Evolutionary conservation across 2,329 filamentous ascomycete genomes (phyloP).

Genomic region (Diaporthe nobilis): DNA sequence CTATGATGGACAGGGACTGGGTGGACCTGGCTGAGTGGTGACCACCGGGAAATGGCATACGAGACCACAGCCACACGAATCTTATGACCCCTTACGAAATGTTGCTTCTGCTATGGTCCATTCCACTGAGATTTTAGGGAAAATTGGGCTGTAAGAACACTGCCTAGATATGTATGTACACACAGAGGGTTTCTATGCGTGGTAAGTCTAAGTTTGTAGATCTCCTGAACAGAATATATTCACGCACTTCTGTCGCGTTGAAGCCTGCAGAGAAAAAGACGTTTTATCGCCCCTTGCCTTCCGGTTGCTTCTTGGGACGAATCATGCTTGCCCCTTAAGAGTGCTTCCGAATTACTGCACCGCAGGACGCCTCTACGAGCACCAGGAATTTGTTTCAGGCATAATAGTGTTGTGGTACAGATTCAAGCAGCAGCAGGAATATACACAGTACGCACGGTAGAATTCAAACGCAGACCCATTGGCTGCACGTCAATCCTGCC

Average conservation of each 20-base stretch:
- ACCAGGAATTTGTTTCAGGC: background rate
- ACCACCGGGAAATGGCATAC: background rate
- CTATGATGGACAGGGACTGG: constrained; percentile 58
- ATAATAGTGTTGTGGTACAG: background rate
- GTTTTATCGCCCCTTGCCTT: background rate
- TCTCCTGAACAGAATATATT: background rate
- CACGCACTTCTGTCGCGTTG: background rate
- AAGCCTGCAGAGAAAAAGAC: no score
- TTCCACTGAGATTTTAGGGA: background rate
- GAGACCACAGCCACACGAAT: background rate
- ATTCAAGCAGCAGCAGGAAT: background rate
- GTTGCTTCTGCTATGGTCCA: background rate
- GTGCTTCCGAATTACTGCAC: background rate
- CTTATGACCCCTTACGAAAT: background rate
- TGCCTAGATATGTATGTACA: constrained; percentile 30
- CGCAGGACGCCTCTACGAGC: background rate
- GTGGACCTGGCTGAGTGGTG: constrained; percentile 46
- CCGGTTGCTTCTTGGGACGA: background rate
- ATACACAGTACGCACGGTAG: background rate
- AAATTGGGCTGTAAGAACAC: background rate
- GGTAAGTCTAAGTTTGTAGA: background rate
- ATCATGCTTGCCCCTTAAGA: background rate
- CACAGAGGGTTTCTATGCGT: background rate
- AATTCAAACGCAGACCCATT: background rate
- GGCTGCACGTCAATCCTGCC: background rate